Conservation (phyloP, 176 grass and related monocot genomes). For the Neostapfia colusana region DNA sequence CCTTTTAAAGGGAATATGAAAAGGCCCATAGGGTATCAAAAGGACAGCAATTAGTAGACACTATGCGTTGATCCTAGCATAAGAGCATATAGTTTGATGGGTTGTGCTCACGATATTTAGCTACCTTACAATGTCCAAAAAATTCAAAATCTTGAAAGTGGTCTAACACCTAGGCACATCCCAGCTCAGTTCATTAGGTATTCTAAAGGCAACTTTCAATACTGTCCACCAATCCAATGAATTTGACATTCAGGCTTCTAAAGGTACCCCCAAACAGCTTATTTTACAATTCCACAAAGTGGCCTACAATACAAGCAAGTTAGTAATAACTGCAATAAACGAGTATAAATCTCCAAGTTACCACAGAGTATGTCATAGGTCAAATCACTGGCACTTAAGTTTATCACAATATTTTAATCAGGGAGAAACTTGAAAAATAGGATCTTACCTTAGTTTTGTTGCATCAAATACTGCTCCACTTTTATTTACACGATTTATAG, state of each 20-base stretch:
- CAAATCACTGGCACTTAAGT: background rate
- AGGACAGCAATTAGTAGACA: background rate
- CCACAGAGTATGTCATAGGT: background rate
- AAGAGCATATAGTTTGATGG: background rate
- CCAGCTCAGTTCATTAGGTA: background rate
- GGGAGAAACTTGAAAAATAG: conserved; percentile 5
- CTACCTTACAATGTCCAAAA: background rate
- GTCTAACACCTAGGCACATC: background rate
- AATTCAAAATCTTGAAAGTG: background rate
- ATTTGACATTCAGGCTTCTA: background rate
- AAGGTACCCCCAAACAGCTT: background rate
- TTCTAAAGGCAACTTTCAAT: background rate
- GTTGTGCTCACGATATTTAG: background rate
- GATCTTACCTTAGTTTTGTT: conserved; percentile 79
- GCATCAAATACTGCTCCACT: conserved; percentile 95
- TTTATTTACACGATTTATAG: conserved; percentile 94
- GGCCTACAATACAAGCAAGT: background rate
- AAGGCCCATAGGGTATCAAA: background rate
- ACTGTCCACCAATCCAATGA: background rate
- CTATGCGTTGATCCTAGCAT: background rate
- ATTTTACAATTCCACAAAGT: background rate
- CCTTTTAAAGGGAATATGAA: conserved; percentile 8
- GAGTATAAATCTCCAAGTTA: background rate
- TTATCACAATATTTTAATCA: background rate
- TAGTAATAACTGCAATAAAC: background rate